A percentile compares a stretch with the other conserved stretches of the same genome.
phyloP scores from a whole-genome alignment of 1,139 yeast genomes.

The Yamadazyma triangularis region DNA sequence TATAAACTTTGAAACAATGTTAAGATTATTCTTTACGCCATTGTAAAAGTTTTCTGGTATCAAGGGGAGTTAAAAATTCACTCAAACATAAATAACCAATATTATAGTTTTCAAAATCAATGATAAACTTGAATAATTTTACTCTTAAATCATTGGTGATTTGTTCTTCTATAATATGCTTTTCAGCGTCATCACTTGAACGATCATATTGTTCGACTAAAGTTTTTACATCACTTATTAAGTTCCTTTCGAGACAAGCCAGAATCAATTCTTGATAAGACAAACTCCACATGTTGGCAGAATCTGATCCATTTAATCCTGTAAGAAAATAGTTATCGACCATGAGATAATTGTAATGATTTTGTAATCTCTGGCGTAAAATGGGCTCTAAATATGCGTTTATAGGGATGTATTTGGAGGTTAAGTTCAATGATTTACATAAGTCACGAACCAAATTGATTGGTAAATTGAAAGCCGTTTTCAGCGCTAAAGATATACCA shows the following conservation, averaged over 20 bases:
- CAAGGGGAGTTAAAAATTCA: slow-evolving; percentile 10
- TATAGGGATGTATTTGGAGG: slow-evolving; percentile 36
- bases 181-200: slow-evolving; percentile 11
- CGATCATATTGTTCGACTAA: slow-evolving; percentile 13
- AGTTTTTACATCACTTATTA: slow-evolving; percentile 26
- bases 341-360: slow-evolving; percentile 38
- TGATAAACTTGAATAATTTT: slow-evolving; percentile 25
- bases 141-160: slow-evolving; percentile 20
- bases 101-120: slow-evolving; percentile 29
- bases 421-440: slow-evolving; percentile 32
- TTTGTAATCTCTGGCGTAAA: slow-evolving; percentile 35
- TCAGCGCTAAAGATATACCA: slow-evolving; percentile 20
- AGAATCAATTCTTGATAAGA: slow-evolving; percentile 38
- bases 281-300: slow-evolving; percentile 47
- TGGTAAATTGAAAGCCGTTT: slow-evolving; percentile 44
- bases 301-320: slow-evolving; percentile 28
- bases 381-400: slow-evolving; percentile 31
- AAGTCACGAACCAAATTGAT: slow-evolving; percentile 29
- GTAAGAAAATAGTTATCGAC: slow-evolving; percentile 50
- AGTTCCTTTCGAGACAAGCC: slow-evolving; percentile 48
- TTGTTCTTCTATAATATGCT: slow-evolving; percentile 9
- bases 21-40: neutral
- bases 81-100: slow-evolving; percentile 29
- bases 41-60: neutral
- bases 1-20: too few species aligned